Evolutionary conservation across 2,329 filamentous ascomycete species (phyloP).

Genomic region (Xylariales sp.): DNA sequence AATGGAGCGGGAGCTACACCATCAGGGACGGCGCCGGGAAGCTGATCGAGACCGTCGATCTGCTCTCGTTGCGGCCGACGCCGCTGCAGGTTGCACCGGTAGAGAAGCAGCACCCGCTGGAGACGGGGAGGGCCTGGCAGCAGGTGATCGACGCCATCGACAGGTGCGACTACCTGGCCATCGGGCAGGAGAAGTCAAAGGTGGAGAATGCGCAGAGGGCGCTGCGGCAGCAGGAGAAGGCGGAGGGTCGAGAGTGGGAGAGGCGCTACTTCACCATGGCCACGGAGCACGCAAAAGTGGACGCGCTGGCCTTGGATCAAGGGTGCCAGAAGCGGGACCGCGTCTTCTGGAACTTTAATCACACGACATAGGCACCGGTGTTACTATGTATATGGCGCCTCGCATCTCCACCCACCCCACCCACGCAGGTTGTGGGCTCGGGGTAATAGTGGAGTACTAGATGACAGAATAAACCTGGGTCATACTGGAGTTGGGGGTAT

Average conservation of each 20-base stretch:
- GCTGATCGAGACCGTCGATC: constrained; percentile 56
- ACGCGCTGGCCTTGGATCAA: constrained; percentile 9
- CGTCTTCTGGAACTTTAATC: constrained; percentile 21
- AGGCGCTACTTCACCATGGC: constrained; percentile 17
- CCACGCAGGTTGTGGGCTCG: constrained; percentile 19
- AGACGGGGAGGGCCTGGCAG: constrained; percentile 83
- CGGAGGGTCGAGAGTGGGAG: constrained; percentile 15
- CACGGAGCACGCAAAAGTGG: constrained; percentile 12
- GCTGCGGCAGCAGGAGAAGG: constrained; percentile 16
- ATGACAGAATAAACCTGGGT: no score
- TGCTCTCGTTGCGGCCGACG: constrained; percentile 53
- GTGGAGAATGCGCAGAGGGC: constrained; percentile 82
- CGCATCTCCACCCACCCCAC: constrained; percentile 21
- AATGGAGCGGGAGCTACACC: constrained; percentile 82
- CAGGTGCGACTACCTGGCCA: constrained; percentile 78
- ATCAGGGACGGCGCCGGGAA: constrained; percentile 63
- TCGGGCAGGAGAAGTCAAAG: constrained; percentile 74
- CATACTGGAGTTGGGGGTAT: no score
- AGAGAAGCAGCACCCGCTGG: constrained; percentile 78
- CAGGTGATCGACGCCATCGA: constrained; percentile 79
- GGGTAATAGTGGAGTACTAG: no score
- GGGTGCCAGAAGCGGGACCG: constrained; percentile 5
- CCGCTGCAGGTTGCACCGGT: constrained; percentile 68
- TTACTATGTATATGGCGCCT: no score
- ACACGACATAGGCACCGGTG: no score